These are phyloP conservation scores for Eucalyptus pauciflora DNA, from an alignment of 345 rosid genomes.

Conservation along the genomic window DNA sequence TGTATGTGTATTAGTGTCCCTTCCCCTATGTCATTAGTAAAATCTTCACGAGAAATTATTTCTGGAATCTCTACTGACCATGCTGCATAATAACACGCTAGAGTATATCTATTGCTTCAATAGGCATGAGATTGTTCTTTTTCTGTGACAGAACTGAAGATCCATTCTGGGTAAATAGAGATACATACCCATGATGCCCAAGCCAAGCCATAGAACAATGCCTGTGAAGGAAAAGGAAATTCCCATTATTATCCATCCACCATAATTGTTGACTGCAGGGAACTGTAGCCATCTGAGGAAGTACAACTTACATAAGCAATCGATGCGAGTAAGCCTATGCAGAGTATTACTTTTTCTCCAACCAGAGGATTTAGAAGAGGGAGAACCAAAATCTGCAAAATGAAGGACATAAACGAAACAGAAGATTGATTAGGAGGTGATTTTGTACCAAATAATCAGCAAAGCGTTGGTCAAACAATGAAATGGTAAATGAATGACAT, in stretches of 20 bases:
- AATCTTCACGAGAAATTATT: not conserved
- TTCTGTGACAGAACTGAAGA: not conserved
- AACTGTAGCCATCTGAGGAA: not conserved
- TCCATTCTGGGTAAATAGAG: not conserved
- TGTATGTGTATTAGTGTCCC: not conserved
- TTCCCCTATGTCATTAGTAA: not conserved
- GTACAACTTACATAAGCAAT: constrained; percentile 35
- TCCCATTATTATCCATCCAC: not conserved
- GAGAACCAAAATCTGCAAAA: constrained; percentile 29
- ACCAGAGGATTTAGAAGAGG: constrained; percentile 34
- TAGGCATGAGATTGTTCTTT: not conserved
- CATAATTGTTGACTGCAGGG: not conserved
- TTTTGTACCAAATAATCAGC: not conserved
- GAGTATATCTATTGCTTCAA: not conserved
- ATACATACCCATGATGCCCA: constrained; percentile 52
- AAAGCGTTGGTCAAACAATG: not conserved
- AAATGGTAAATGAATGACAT: not conserved
- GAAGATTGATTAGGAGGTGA: not conserved
- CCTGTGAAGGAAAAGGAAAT: constrained; percentile 14
- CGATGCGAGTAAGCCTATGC: constrained; percentile 33
- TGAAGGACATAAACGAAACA: not conserved
- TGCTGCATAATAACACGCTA: not conserved
- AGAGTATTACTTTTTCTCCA: constrained; percentile 34
- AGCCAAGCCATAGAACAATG: constrained; percentile 34
- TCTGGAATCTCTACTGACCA: not conserved